Evolutionary conservation across 805 yeast species (phyloP), one percentile per base, ranked within the genome.

Genomic region (Ogataea neopini): DNA sequence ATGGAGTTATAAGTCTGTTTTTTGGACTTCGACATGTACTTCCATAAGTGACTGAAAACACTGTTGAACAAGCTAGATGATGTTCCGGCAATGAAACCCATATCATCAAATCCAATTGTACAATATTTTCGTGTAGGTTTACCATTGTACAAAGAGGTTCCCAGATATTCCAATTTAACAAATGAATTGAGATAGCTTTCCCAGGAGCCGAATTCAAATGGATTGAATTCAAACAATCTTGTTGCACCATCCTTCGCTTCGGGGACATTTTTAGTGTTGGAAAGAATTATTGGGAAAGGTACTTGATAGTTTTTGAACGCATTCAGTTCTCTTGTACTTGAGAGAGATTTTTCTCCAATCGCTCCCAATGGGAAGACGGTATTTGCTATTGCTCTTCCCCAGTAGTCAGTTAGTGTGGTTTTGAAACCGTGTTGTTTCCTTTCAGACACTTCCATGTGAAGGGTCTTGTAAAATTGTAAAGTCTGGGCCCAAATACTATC

Each of bases 141-240:
- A 0, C 87, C 87, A 39, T 72, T 65, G 20, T 51, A 48, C 8
- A 81, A 58, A 1, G 63, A 45, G 0, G 85, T 68, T 0, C 88
- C 88, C 22, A 83, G 60, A 53, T 74, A 82, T 48, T 71, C 72
- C 34, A 76, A 53, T n/a, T 76, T 71, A 3, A 75, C 67, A 53
- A 83, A 83, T 4, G 78, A 67, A 30, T 70, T 63, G 28, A 76
- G 52, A 34, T 62, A 61, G 11, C 67, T 50, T 51, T 81, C 85
- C 86, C 87, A 83, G 0, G 85, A 79, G 0, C 88, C 88, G 67
- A 82, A 82, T 48, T 83, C 89, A 57, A 63, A 80, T 0, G 87
- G 87, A 11, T 76, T 79, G 53, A 83, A 76, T 60, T 83, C 88
- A 51, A 81, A 74, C 2, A 79, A 49, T 48, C 72, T 75, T 1